Base-by-base conservation (phyloP, 805 yeast species). In the Kodamaea leandrae region DNA sequence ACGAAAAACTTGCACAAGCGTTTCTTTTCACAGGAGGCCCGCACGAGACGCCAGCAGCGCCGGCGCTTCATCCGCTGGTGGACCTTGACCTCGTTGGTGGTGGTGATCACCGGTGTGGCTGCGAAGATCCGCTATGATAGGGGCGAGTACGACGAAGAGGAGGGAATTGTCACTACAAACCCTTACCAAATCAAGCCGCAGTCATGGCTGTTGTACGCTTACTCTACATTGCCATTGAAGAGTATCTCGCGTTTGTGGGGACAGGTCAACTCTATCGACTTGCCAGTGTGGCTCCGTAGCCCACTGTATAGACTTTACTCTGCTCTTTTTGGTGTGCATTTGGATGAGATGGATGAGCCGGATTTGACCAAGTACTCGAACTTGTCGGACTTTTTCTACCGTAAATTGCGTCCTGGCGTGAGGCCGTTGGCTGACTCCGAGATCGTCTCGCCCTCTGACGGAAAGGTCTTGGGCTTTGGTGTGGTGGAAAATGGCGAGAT, bases 171-270 rank as follows among this genome's bases (percentile, higher is more conserved):
- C 51, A 29, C 57, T 57, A 2, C 53, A 52, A 60, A 64, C 48
- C 64, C 67, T 42, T 67, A 68, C 53, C 63, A 62, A 34, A 71
- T 76, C 42, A 74, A 74, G 50, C 90, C 89, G 6, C 82, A 80
- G 49, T 83, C 95, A 6, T 90, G 97, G 97, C 82, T 84, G 30
- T 77, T 91, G 42, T 90, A 87, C 55, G 83, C 93, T 21, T 93
- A 93, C 63, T 80, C 89, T 3, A 82, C 96, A 2, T 70, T 93
- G 35, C 99, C 99, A 1, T 74, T 93, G 58, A 88, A 90, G 57
- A 86, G 96, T 1, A 71, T 89, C 24, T 89, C 97, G 1, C 77
- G 99, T 46, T 64, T 91, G 33, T 93, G 99, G 99, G 99, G 99
- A 23, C 80, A 78, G 53, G 76, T 93, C 43, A 93, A 93, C 58